Evolutionary conservation across 192 early-diverging fungal species (phyloP).

Genomic region (Podila verticillata): DNA sequence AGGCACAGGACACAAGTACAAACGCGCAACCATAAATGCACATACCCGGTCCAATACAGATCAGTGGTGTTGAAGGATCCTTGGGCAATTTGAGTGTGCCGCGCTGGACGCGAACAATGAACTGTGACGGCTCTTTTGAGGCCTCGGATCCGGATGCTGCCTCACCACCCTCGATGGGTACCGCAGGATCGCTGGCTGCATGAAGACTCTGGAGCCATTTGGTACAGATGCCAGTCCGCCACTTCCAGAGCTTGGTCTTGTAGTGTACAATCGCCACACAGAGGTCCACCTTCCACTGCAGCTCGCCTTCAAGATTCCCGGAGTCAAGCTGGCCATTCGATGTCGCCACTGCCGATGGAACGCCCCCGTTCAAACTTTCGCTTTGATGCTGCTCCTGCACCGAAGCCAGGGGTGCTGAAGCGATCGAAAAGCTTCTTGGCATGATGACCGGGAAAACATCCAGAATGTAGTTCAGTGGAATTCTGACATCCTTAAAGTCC

Average conservation of each 20-base stretch:
- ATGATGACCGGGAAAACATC: slow-evolving; percentile 87
- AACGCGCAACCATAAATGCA: not conserved
- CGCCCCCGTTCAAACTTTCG: not conserved
- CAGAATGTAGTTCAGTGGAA: slow-evolving; percentile 82
- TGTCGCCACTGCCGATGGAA: not conserved
- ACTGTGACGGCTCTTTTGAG: slow-evolving; percentile 16
- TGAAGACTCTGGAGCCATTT: slow-evolving; percentile 64
- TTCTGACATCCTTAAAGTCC: slow-evolving; percentile 81
- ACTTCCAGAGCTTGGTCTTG: slow-evolving; percentile 77
- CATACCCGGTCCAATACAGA: slow-evolving; percentile 86
- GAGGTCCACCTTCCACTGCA: slow-evolving; percentile 68
- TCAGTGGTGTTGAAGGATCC: slow-evolving; percentile 62
- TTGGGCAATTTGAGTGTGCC: slow-evolving; percentile 78
- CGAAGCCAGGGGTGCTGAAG: slow-evolving; percentile 63
- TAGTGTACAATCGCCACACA: slow-evolving; percentile 90
- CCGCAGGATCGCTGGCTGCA: slow-evolving; percentile 3
- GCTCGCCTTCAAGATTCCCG: slow-evolving; percentile 20
- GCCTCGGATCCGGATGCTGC: not conserved
- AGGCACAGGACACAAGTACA: slow-evolving; percentile 1
- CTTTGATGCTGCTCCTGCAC: slow-evolving; percentile 29
- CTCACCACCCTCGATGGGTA: not conserved
- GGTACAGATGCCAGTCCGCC: slow-evolving; percentile 85
- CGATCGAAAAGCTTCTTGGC: slow-evolving; percentile 88
- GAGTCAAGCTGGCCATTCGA: slow-evolving; percentile 11
- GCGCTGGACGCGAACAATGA: slow-evolving; percentile 59